Evolutionary conservation across 306 rosid genomes (phyloP).

Genomic region (Pterocarpus macrocarpus): DNA sequence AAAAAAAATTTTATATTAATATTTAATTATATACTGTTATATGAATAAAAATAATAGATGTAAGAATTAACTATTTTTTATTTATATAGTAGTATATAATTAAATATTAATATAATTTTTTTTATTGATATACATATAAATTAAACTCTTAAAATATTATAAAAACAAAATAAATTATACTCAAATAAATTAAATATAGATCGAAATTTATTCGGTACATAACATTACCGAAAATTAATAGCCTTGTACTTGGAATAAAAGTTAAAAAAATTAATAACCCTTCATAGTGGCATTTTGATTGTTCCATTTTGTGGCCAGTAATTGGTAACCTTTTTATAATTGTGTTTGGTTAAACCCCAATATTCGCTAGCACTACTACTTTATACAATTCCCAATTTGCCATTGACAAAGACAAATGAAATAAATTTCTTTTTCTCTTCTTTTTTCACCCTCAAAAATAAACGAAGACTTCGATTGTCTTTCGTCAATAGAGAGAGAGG

Average conservation of each 20-base stretch:
- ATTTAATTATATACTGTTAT: too few relatives aligned
- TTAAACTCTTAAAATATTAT: too few relatives aligned
- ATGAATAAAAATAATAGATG: too few relatives aligned
- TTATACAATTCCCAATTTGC: neutral
- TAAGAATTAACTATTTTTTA: too few relatives aligned
- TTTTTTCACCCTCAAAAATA: too few relatives aligned
- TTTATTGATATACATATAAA: too few relatives aligned
- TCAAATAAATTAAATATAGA: neutral
- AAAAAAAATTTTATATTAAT: too few relatives aligned
- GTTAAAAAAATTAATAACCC: neutral
- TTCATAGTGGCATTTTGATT: conserved; percentile 11
- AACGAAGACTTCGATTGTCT: neutral
- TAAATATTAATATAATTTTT: too few relatives aligned
- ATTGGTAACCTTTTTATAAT: neutral
- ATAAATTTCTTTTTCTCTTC: neutral
- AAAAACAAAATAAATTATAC: too few relatives aligned
- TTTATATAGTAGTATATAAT: too few relatives aligned
- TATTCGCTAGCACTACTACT: neutral
- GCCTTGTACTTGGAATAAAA: neutral
- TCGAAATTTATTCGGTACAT: neutral
- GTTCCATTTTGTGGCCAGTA: conserved; percentile 2
- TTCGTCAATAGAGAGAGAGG: neutral
- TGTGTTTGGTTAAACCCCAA: conserved; percentile 40
- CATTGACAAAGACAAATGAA: neutral
- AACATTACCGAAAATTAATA: neutral